Evolutionary conservation across 768 basidiomycete genomes (phyloP).

Genomic region (Guyanaporus albipodus): DNA sequence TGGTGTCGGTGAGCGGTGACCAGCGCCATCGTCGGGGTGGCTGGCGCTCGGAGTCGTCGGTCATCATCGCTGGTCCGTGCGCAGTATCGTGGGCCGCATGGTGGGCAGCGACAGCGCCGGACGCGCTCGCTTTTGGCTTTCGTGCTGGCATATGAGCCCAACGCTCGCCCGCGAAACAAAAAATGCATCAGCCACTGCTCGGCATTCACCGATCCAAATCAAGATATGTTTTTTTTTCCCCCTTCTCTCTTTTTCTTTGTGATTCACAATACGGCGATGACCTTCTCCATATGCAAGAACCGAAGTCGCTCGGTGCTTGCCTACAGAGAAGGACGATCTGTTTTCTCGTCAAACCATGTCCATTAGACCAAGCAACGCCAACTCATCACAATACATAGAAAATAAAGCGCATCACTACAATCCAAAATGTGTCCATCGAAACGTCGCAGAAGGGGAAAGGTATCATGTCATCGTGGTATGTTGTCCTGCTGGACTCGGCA

Average conservation of each 20-base stretch:
- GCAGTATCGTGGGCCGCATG: conserved; percentile 14
- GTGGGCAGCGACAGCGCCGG: conserved; percentile 32
- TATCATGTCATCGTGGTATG: conserved; percentile 26
- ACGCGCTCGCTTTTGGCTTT: conserved; percentile 47
- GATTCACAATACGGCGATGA: neutral
- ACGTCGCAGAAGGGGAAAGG: conserved; percentile 12
- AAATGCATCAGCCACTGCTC: conserved; percentile 24
- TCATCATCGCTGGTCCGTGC: conserved; percentile 15
- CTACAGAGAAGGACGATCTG: conserved; percentile 21
- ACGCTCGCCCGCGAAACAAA: conserved; percentile 5
- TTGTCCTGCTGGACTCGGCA: conserved; percentile 13
- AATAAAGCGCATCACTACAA: conserved; percentile 22
- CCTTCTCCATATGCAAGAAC: conserved; percentile 31
- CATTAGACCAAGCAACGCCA: conserved; percentile 1
- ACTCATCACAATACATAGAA: conserved; percentile 21
- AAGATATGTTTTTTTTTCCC: conserved; percentile 6
- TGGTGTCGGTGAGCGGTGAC: conserved; percentile 67
- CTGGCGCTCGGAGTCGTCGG: neutral
- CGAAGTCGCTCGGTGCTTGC: conserved; percentile 23
- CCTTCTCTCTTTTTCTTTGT: neutral
- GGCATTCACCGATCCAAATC: conserved; percentile 21
- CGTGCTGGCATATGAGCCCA: conserved; percentile 33
- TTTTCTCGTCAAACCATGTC: neutral
- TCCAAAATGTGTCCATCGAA: conserved; percentile 11
- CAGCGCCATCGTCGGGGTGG: conserved; percentile 45